Base-by-base conservation (phyloP, 73 alveolate species). In the Paraurostyla sp. region DNA sequence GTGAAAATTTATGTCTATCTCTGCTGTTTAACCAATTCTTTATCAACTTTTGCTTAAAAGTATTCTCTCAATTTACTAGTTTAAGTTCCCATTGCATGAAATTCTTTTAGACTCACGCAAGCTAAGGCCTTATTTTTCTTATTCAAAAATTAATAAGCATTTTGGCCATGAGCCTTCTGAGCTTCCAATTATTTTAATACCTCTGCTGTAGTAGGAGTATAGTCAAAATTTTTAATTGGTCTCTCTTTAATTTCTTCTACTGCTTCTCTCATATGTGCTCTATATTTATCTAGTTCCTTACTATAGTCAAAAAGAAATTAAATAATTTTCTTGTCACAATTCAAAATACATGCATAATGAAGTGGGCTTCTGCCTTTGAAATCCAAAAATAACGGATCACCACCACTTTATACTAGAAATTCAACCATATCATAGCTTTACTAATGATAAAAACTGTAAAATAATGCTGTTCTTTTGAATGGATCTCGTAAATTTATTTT, bases 271-370 rank as follows among this genome's bases (percentile, higher is more conserved):
- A 69, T 60, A 81, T 56, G 91, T 7, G 76, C 91, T 40, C 78
- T 81, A 25, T 7, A 52, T 42, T 58, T 11, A 25, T 81, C 91
- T 32, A 57, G 27, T 45, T 81, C 91, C 16, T 58, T 81, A 42
- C 42, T 81, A 49, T 81, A 81, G 38, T 81, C 91, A 38, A 81
- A 22, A 27, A 81, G 13, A 71, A 81, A 65, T 43, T 81, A 22
- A 35, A 81, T 29, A 9, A 81, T 81, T 81, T 81, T 60, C 78
- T 56, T 56, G 71, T 81, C 91, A 9, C 54, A 29, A 1, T 50
- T 49, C n/a, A 81, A 20, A 25, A 81, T 81, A 51, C 91, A 58
- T 7, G 83, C 91, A 59, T 81, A 81, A 58, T 81, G 91, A 38
- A 81, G 83, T 25, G 60, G 59, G 11, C 68, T 38, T 22, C 91